These are phyloP conservation scores for Inga leiocalycina DNA, from an alignment of 306 rosid species.

Conservation along the genomic window DNA sequence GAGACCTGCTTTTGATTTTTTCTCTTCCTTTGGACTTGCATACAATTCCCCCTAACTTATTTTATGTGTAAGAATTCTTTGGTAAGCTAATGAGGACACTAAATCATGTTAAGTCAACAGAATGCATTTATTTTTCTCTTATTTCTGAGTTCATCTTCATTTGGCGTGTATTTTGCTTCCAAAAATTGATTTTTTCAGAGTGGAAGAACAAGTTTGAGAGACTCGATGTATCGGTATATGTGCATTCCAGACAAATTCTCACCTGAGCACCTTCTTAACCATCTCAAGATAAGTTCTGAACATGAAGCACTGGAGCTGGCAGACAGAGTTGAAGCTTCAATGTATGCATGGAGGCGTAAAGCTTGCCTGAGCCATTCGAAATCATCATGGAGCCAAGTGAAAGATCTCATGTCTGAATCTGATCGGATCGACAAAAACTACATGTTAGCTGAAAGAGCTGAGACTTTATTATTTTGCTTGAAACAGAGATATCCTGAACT, in stretches of 20 bases:
- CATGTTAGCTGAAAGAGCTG: constrained; percentile 86
- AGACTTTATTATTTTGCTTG: constrained; percentile 64
- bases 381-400: constrained; percentile 88
- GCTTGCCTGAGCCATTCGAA: constrained; percentile 80
- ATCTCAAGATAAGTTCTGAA: constrained; percentile 71
- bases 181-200: constrained; percentile 53
- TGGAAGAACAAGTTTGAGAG: constrained; percentile 84
- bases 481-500: constrained; percentile 94
- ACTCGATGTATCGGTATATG: constrained; percentile 67
- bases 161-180: neutral
- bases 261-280: constrained; percentile 72
- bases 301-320: constrained; percentile 94
- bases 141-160: neutral
- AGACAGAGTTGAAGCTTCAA: constrained; percentile 88
- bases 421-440: constrained; percentile 73
- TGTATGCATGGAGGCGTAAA: constrained; percentile 94
- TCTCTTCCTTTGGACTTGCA: too few relatives aligned
- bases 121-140: neutral
- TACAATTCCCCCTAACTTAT: neutral
- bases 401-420: constrained; percentile 74
- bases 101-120: neutral
- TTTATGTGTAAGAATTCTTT: neutral
- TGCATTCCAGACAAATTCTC: constrained; percentile 65
- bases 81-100: neutral
- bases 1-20: too few relatives aligned